These are phyloP conservation scores for Paracamarosporium sp. DNA, from an alignment of 2,329 filamentous ascomycete genomes.

Conservation along the genomic window DNA sequence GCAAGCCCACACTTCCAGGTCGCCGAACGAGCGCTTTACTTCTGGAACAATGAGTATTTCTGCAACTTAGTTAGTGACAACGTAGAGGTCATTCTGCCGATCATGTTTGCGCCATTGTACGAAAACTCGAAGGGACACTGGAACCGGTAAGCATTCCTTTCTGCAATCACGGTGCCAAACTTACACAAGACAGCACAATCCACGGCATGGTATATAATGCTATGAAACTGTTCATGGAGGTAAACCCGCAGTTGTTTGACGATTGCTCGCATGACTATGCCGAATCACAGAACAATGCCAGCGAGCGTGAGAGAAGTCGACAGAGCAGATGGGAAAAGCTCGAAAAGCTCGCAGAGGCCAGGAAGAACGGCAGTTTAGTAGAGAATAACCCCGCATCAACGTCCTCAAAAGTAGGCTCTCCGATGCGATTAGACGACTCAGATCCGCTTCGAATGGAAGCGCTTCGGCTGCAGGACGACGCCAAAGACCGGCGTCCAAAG, in stretches of 20 bases:
- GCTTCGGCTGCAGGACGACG: conserved; percentile 84
- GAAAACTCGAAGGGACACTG: conserved; percentile 99
- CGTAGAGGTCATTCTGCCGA: conserved; percentile 95
- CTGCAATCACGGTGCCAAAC: conserved; percentile 10
- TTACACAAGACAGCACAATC: conserved; percentile 73
- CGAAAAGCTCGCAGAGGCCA: conserved; percentile 77
- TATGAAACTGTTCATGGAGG: conserved; percentile 99
- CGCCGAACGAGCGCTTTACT: conserved; percentile 94
- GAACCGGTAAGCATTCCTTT: conserved; percentile 75
- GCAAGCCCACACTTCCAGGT: conserved; percentile 99
- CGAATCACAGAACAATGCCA: conserved; percentile 90
- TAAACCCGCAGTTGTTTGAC: conserved; percentile 97
- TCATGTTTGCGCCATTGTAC: conserved; percentile 98
- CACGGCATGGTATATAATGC: conserved; percentile 99
- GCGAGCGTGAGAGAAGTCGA: conserved; percentile 80
- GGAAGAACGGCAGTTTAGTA: conserved; percentile 58
- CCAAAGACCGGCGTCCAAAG: conserved; percentile 47
- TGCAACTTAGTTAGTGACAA: conserved; percentile 99
- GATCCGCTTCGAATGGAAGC: conserved; percentile 85
- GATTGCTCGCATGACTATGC: conserved; percentile 99
- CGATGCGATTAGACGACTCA: conserved; percentile 70
- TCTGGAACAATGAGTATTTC: conserved; percentile 99
- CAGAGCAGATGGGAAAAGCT: conserved; percentile 90
- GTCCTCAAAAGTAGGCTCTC: conserved; percentile 45
- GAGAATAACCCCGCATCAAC: conserved; percentile 24